Base-by-base conservation (phyloP, 192 early-diverging fungal species). In the Mortierella antarctica region DNA sequence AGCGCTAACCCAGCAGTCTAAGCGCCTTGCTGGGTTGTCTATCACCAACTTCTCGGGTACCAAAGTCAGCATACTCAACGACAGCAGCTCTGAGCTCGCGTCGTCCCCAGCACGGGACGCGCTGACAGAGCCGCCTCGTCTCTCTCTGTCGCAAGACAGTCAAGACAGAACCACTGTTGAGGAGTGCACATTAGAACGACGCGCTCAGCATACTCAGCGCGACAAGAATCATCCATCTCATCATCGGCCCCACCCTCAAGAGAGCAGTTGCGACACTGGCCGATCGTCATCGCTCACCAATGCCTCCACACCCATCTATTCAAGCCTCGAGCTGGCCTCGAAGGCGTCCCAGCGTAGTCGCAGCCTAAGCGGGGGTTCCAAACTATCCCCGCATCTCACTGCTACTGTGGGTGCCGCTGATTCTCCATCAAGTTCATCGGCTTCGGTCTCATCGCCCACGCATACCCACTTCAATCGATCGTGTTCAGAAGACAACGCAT, bases 1-100 rank as follows among this genome's bases (percentile, higher is more conserved):
- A 12, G 59, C 60, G 10, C 31, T 80, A 7, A 57, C 57, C 7
- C 77, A 80, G 44, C 77, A 80, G 54, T 80, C 77, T 39, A 72
- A 67, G 39, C 62, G 77, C 17, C 51, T 80, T 7, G 77, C 77
- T 13, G 77, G 77, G 7, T 68, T 89, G 21, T 86, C 84, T 45
- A 86, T 88, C 57, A 87, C 80, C 13, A 84, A 88, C 65, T 76
- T 87, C 46, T 84, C 85, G 10, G 88, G 88, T 42, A 50, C 85
- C 21, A 79, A 85, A 58, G 83, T 89, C 58, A 89, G 86, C 56
- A 71, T 89, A 21, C 69, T 89, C 18, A 89, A 89, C 62, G 82
- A 83, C 21, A 72, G 53, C 14, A 42, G 52, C 4, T n/a, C 54
- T 56, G 71, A 58, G 20, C 54, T 46, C 58, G 45, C 39, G 7